Percentiles rank a stretch among this genome's conserved stretches.
These are phyloP conservation scores for Uronychia binucleata DNA, from an alignment of 73 alveolate genomes.

Conservation along the genomic window DNA sequence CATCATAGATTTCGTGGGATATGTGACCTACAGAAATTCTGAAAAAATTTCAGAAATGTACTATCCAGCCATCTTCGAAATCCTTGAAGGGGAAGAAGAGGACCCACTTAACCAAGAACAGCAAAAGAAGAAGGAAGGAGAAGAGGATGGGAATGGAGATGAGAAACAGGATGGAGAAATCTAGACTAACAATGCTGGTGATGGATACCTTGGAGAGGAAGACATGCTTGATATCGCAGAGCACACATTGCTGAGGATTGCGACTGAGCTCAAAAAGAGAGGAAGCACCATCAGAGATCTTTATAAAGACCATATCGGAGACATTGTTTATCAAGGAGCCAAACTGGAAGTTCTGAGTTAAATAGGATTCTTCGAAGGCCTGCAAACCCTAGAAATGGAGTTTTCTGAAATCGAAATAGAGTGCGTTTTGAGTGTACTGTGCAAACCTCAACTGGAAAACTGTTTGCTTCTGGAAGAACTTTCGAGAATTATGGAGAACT, in stretches of 20 bases:
- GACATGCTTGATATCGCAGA: conserved; percentile 55
- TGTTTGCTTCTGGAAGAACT: conserved; percentile 58
- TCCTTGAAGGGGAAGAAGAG: conserved; percentile 5
- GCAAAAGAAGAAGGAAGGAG: neutral
- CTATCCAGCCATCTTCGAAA: neutral
- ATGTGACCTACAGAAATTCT: neutral
- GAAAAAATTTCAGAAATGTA: neutral
- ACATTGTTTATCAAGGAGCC: conserved; percentile 14
- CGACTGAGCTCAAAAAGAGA: conserved; percentile 9
- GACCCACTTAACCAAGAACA: neutral
- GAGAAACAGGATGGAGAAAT: neutral
- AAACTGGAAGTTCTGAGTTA: conserved; percentile 34
- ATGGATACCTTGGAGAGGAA: conserved; percentile 42
- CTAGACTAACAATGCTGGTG: conserved; percentile 6
- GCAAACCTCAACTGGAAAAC: conserved; percentile 62
- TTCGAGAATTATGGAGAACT: conserved; percentile 64
- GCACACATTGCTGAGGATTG: conserved; percentile 29
- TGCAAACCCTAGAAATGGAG: neutral
- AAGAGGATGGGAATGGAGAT: neutral
- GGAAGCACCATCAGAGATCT: conserved; percentile 23
- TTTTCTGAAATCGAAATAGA: conserved; percentile 61
- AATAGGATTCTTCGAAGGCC: conserved; percentile 21
- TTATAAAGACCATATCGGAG: conserved; percentile 1
- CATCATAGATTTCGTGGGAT: neutral
- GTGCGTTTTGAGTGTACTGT: conserved; percentile 62